A percentile compares a stretch with the other conserved stretches of the same genome.
Conservation (phyloP, 352 stramenopile genomes). For the Globisporangium viniferum region DNA sequence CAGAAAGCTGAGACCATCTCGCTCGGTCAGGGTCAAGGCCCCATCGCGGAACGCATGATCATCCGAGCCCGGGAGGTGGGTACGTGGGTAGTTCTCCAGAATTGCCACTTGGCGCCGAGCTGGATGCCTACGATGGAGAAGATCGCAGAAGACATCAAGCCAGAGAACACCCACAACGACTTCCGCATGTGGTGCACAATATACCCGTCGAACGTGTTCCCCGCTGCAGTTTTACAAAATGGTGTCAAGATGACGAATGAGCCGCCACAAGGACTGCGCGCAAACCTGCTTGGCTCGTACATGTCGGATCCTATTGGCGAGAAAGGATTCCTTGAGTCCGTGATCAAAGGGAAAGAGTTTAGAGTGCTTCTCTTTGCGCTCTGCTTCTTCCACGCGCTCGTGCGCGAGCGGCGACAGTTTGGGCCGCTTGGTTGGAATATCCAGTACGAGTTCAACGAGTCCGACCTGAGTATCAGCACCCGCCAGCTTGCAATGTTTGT, state of each 20-base stretch:
- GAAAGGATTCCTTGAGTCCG: constrained; percentile 83
- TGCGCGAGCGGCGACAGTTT: constrained; percentile 92
- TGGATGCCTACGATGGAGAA: constrained; percentile 95
- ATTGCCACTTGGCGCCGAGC: constrained; percentile 86
- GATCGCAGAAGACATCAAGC: constrained; percentile 83
- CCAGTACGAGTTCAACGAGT: constrained; percentile 96
- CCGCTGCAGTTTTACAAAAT: constrained; percentile 92
- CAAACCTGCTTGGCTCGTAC: constrained; percentile 91
- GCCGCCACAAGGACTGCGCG: constrained; percentile 88
- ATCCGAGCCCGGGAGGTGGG: constrained; percentile 71
- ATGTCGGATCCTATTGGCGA: constrained; percentile 90
- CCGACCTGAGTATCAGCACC: constrained; percentile 90
- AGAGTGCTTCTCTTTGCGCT: constrained; percentile 88
- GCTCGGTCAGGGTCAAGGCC: constrained; percentile 90
- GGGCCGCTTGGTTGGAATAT: constrained; percentile 95
- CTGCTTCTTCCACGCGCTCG: constrained; percentile 90
- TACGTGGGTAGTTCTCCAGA: constrained; percentile 91
- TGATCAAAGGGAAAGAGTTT: constrained; percentile 79
- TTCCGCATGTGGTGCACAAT: constrained; percentile 95
- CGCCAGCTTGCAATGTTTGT: constrained; percentile 92
- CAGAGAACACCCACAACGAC: constrained; percentile 77
- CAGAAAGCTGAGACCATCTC: constrained; percentile 88
- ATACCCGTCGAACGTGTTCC: constrained; percentile 93
- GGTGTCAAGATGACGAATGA: constrained; percentile 97
- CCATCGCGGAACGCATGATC: constrained; percentile 90